Evolutionary conservation across 441 rosid species (phyloP), one percentile per base, ranked within the genome.

Genomic region (Aquilaria agallochum): DNA sequence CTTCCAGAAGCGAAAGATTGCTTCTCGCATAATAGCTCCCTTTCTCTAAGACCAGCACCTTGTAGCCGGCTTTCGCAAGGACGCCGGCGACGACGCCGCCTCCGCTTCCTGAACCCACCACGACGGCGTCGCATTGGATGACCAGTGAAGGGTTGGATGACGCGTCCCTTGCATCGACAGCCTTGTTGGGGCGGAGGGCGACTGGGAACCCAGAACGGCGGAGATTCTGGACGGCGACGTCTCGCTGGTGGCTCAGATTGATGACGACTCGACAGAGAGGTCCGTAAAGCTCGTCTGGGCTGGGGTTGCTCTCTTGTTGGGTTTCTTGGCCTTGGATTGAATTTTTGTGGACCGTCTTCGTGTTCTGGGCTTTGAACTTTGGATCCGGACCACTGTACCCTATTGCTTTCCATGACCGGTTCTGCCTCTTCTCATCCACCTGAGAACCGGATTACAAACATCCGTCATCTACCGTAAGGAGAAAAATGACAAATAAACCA

Each of bases 31-130:
- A 76, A 60, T 89, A 89, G 57, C 58, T 71, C 46, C 97, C 96
- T 71, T 89, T 85, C 67, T 91, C 95, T 27, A 89, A 65, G 59
- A 91, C 95, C 34, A 89, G 79, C 14, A 91, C 95, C 74, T 82
- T 82, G 68, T 85, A 76, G 55, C 96, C 96, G 0, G 90, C 89
- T 42, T 79, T 86, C 14, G 96, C 89, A 36, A 91, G 78, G 15
- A 85, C 72, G 12, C 96, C 97, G 0, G 96, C 95, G 2, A 83
- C 79, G 2, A 91, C 89, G 15, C 97, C 84, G 3, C 97, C 96
- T 0, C 97, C 96, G 0, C 90, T 82, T 2, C 97, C 97, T 0
- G 96, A 91, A 11, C 96, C 97, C 3, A 88, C 80, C 2, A 91
- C 95, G 27, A 91, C 95, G 0, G 85, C 92, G 57, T 91, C 97